A percentile compares a stretch with the other conserved stretches of the same genome.
Conservation (phyloP, 495 filamentous ascomycete species). For the Evansstolkia leycettana region DNA sequence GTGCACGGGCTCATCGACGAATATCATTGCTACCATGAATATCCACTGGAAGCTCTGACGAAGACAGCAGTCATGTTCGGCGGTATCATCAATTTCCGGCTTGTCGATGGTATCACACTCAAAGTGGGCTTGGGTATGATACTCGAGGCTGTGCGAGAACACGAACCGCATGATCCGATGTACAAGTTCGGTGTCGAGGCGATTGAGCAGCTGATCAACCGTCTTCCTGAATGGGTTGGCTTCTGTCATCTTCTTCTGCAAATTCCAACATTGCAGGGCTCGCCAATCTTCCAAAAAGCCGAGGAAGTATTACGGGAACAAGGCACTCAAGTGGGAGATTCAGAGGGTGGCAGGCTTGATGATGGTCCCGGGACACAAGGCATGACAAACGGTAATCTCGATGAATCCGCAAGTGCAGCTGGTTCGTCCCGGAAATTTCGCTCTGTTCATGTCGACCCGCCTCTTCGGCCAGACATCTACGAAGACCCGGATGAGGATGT, state of each 20-base stretch:
- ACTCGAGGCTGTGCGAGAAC: conserved; percentile 80
- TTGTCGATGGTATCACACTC: conserved; percentile 80
- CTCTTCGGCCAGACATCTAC: conserved; percentile 42
- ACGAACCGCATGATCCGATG: conserved; percentile 72
- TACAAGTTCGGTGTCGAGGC: conserved; percentile 98
- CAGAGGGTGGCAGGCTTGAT: conserved; percentile 20
- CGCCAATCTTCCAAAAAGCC: conserved; percentile 69
- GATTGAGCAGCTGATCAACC: conserved; percentile 68
- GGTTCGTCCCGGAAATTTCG: conserved; percentile 47
- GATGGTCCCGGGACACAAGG: conserved; percentile 22
- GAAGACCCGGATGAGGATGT: conserved; percentile 73
- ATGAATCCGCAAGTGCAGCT: conserved; percentile 44
- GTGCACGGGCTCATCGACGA: conserved; percentile 96
- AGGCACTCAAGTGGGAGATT: conserved; percentile 25
- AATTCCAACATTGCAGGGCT: conserved; percentile 69
- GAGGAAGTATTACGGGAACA: conserved; percentile 66
- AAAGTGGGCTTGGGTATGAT: conserved; percentile 93
- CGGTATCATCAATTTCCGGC: conserved; percentile 84
- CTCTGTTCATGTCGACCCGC: conserved; percentile 62
- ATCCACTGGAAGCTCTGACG: conserved; percentile 84
- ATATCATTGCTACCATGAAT: conserved; percentile 87
- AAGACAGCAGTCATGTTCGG: conserved; percentile 95
- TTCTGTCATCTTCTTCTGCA: conserved; percentile 75
- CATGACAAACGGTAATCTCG: conserved; percentile 53
- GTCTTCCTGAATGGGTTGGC: conserved; percentile 83